Evolutionary conservation across 495 filamentous ascomycete species (phyloP).

Genomic region (Neurospora hispaniola): DNA sequence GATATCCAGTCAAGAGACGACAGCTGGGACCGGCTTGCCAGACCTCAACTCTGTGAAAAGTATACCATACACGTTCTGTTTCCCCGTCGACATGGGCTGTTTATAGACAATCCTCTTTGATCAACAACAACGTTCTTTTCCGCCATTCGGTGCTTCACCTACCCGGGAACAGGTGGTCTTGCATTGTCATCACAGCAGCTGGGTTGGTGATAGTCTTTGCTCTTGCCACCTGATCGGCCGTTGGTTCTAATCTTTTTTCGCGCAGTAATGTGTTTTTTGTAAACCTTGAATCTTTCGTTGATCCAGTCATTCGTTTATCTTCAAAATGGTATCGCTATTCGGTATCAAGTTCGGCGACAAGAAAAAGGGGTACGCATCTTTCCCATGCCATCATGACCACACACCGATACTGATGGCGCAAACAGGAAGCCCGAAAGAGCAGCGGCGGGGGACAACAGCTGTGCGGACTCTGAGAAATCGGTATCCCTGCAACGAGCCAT

Average conservation of each 20-base stretch:
- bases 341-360: conserved; percentile 38
- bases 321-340: conserved; percentile 40
- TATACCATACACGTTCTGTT: neutral
- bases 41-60: neutral
- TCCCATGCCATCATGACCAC: conserved; percentile 5
- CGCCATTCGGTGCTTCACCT: neutral
- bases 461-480: conserved; percentile 20
- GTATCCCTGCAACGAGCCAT: conserved; percentile 16
- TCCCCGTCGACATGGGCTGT: neutral
- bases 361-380: conserved; percentile 26
- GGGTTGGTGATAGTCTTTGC: neutral
- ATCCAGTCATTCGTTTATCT: neutral
- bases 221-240: conserved; percentile 2
- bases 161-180: neutral
- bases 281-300: conserved; percentile 5
- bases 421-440: conserved; percentile 24
- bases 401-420: conserved; percentile 6
- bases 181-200: neutral
- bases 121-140: neutral
- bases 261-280: conserved; percentile 12
- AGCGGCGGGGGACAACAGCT: conserved; percentile 21
- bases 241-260: neutral
- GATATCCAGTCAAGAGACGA: neutral
- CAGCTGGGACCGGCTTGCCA: neutral
- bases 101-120: neutral